A percentile compares a stretch with the other conserved stretches of the same genome.
phyloP scores from a whole-genome alignment of 306 rosid species.

The Cucumis cinereus region DNA sequence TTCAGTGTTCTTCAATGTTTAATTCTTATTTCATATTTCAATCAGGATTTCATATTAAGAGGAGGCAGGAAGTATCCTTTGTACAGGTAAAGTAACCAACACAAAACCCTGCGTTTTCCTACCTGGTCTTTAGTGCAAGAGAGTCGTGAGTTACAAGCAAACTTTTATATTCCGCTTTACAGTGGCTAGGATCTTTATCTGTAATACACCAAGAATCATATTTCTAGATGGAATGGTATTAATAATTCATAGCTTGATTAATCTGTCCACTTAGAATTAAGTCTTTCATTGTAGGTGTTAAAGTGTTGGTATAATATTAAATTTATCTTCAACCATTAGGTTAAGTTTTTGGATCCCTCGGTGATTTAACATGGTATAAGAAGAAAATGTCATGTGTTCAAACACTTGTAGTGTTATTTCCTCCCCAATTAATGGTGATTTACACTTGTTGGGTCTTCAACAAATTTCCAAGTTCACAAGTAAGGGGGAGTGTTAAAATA shows the following conservation, averaged over 20 bases:
- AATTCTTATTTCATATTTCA: slow-evolving; percentile 12
- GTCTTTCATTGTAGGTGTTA: too few relatives aligned
- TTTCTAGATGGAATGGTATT: background rate
- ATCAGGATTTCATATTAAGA: slow-evolving; percentile 83
- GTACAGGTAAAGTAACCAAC: slow-evolving; percentile 43
- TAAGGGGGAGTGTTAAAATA: too few relatives aligned
- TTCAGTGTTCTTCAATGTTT: background rate
- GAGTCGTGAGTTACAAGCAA: background rate
- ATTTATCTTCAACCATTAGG: too few relatives aligned
- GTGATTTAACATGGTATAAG: too few relatives aligned
- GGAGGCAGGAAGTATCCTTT: slow-evolving; percentile 71
- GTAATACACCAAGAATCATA: background rate
- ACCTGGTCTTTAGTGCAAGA: background rate
- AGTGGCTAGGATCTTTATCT: background rate
- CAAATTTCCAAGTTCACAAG: too few relatives aligned
- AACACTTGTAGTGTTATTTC: too few relatives aligned
- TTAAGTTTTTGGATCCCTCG: too few relatives aligned
- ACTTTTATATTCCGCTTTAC: background rate
- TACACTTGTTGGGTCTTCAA: too few relatives aligned
- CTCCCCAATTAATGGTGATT: too few relatives aligned
- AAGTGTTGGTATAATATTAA: too few relatives aligned
- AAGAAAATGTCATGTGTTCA: too few relatives aligned
- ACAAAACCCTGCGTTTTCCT: background rate
- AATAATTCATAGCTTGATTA: background rate
- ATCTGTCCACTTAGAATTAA: background rate